These are phyloP conservation scores for Didymella glomerata DNA, from an alignment of 2,329 filamentous ascomycete genomes.

Conservation along the genomic window DNA sequence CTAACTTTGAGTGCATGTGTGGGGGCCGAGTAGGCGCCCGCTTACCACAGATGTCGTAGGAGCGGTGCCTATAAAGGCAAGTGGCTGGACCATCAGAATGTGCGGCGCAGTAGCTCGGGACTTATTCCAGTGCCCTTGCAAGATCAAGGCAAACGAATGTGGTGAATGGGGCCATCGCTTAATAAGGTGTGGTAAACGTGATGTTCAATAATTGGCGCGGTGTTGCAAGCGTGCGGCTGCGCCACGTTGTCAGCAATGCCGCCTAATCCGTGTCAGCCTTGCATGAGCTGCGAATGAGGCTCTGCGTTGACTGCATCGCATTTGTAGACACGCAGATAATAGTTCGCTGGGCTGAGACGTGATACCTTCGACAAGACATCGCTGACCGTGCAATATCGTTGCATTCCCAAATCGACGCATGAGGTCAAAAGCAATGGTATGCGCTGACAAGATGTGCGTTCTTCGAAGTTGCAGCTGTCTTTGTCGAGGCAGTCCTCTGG, in stretches of 20 bases:
- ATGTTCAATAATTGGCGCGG: background rate
- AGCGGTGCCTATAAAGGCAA: background rate
- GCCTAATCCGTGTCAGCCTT: background rate
- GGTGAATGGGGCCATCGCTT: background rate
- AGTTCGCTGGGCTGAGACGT: background rate
- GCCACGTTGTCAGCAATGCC: slow-evolving; percentile 1
- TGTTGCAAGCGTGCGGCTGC: background rate
- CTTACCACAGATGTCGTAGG: background rate
- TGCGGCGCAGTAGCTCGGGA: slow-evolving; percentile 1
- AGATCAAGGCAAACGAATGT: background rate
- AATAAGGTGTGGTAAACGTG: background rate
- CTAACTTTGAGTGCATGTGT: background rate
- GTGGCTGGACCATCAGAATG: background rate
- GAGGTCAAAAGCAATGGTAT: too few species aligned
- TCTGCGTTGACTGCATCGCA: background rate
- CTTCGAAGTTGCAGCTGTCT: too few species aligned
- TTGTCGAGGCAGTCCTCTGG: too few species aligned
- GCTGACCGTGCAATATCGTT: background rate
- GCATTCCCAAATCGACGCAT: background rate
- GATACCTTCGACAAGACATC: background rate
- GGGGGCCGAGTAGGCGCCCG: slow-evolving; percentile 2
- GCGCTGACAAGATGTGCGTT: too few species aligned
- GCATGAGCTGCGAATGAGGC: background rate
- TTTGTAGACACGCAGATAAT: background rate
- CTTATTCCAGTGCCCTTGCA: background rate